Conservation (phyloP, 2,329 filamentous ascomycete species). For the Sporothrix phasma region DNA sequence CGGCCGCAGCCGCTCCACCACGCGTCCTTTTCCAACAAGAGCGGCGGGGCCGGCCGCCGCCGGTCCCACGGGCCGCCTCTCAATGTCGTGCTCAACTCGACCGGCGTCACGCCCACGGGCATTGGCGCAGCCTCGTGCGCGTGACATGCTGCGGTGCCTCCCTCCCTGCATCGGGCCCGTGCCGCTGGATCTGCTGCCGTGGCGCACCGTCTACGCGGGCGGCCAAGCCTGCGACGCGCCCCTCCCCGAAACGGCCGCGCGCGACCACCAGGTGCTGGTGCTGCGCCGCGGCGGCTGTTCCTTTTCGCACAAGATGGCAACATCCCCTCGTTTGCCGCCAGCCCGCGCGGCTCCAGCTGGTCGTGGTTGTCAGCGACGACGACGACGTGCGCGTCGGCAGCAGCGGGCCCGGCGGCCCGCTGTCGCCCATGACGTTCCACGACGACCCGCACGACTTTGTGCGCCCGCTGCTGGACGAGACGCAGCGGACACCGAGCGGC, state of each 20-base stretch:
- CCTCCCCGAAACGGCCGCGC: conserved; percentile 41
- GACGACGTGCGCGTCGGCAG: conserved; percentile 26
- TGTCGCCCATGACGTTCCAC: conserved; percentile 22
- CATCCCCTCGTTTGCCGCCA: conserved; percentile 67
- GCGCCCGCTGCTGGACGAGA: conserved; percentile 63
- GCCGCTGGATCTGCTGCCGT: conserved; percentile 43
- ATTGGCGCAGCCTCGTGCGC: conserved; percentile 42
- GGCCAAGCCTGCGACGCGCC: conserved; percentile 55
- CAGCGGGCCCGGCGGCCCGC: conserved; percentile 19
- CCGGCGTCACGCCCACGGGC: conserved; percentile 27
- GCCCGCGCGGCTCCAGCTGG: conserved; percentile 58
- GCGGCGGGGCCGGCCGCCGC: not conserved
- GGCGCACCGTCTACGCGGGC: conserved; percentile 62
- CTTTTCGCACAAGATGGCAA: conserved; percentile 74
- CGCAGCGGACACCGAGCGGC: conserved; percentile 62
- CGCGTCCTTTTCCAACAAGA: not conserved
- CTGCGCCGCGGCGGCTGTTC: conserved; percentile 74
- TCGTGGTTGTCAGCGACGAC: conserved; percentile 63
- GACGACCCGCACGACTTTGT: conserved; percentile 27
- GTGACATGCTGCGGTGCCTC: conserved; percentile 30
- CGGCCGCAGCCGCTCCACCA: not conserved
- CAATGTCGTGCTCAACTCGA: conserved; percentile 29
- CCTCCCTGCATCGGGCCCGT: conserved; percentile 27
- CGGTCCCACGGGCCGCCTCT: conserved; percentile 14
- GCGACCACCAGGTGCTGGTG: conserved; percentile 65